Base-by-base conservation (phyloP, 73 alveolate genomes). In the Halteria grandinella region DNA sequence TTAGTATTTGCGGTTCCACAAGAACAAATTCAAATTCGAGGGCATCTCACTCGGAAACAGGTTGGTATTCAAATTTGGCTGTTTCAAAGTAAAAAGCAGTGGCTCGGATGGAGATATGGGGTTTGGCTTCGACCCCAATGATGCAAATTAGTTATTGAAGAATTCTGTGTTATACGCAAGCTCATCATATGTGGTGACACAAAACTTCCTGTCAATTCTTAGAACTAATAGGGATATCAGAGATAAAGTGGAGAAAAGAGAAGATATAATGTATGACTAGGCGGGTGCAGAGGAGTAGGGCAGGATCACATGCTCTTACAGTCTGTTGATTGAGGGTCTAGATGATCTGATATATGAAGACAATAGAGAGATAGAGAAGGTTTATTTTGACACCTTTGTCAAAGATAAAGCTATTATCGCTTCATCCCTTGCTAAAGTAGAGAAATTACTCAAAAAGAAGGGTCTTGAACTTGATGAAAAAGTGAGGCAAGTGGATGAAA, bases 331-430 rank as follows among this genome's bases (percentile, higher is more conserved):
- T 24, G 94, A 91, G 72, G 82, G 89, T 34, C 72, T 91, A 47
- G 97, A 91, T 64, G 90, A 91, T 47, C 62, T 87, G 57, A 87
- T 91, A 31, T 91, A 91, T 73, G 97, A 91, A 83, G 97, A 91
- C 83, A 88, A 85, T 54, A 75, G 86, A 70, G 97, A 87, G 55
- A 87, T 91, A 29, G 97, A 91, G 73, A 87, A 87, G 52, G 86
- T 59, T 33, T 91, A 91, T 64, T 91, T 83, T 87, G 97, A 91
- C 72, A 95, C 97, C 25, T 91, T 87, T 77, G 90, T 69, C 52
- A 71, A 74, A 58, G 88, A 91, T 55, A 87, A 91, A 69, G 3
- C 36, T 32, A 32, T 32, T 4, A 57, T 12, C 36, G 2, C 8
- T 57, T 57, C 72, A 62, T 87, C 76, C 39, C 86, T 87, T 43